Percentiles rank a stretch among this genome's conserved stretches.
These are phyloP conservation scores for Globisporangium carolinianum DNA, from an alignment of 352 stramenopile genomes.

Conservation along the genomic window DNA sequence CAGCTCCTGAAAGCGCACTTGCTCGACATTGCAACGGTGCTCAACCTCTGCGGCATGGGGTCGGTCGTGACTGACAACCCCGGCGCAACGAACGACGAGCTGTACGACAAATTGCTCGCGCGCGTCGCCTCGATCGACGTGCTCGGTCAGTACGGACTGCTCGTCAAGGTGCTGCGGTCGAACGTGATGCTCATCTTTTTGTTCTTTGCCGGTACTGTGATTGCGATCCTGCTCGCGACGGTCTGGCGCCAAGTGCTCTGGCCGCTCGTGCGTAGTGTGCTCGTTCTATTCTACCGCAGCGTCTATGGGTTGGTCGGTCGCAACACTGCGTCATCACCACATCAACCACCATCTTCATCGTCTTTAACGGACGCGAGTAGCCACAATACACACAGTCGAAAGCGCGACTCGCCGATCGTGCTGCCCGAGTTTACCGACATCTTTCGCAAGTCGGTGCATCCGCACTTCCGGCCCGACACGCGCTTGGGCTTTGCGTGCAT, in stretches of 20 bases:
- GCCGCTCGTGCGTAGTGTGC: constrained; percentile 41
- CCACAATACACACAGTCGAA: background rate
- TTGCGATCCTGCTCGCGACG: constrained; percentile 35
- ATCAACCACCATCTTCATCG: too few species aligned
- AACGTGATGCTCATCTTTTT: constrained; percentile 75
- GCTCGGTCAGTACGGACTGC: constrained; percentile 41
- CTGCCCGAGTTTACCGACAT: constrained; percentile 66
- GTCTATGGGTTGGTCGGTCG: background rate
- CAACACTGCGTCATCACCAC: too few species aligned
- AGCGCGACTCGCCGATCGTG: constrained; percentile 11
- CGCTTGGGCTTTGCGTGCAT: constrained; percentile 59
- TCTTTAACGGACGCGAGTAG: background rate
- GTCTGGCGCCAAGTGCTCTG: constrained; percentile 43
- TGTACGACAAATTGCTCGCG: constrained; percentile 35
- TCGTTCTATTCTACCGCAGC: constrained; percentile 15
- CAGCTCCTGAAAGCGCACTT: constrained; percentile 50
- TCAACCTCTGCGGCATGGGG: constrained; percentile 22
- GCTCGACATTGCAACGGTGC: constrained; percentile 34
- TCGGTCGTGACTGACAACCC: constrained; percentile 7
- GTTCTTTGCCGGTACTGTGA: constrained; percentile 23
- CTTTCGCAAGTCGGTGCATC: constrained; percentile 51
- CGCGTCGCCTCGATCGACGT: constrained; percentile 40
- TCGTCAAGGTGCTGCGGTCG: constrained; percentile 63
- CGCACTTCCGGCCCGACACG: constrained; percentile 34
- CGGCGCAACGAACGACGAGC: constrained; percentile 19